Evolutionary conservation across 2,329 filamentous ascomycete species (phyloP).

Genomic region (Fusarium incarnatum): DNA sequence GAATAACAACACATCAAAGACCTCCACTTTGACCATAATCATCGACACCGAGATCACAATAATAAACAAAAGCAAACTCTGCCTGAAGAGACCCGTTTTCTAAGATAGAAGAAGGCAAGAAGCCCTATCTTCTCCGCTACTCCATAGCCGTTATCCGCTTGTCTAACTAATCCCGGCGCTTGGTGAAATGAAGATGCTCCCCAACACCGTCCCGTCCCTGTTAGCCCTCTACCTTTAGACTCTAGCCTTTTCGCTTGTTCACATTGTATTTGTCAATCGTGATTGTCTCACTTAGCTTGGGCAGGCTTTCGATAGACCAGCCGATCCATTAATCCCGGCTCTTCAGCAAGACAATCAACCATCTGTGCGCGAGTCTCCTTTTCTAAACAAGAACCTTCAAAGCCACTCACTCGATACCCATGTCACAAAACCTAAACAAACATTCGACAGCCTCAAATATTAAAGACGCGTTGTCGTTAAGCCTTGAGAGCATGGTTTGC

Average conservation of each 20-base stretch:
- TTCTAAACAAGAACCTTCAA: conserved; percentile 1
- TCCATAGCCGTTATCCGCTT: conserved; percentile 25
- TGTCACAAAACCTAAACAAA: conserved; percentile 4
- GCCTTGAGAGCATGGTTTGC: not conserved
- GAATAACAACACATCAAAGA: conserved; percentile 26
- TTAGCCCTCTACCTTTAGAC: conserved; percentile 19
- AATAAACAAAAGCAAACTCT: conserved; percentile 28
- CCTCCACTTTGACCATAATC: conserved; percentile 12
- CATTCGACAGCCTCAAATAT: conserved; percentile 13
- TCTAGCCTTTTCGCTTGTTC: conserved; percentile 3
- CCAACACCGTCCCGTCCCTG: conserved; percentile 23
- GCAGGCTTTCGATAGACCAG: conserved; percentile 30
- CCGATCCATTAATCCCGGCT: conserved; percentile 20
- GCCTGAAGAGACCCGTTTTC: conserved; percentile 9
- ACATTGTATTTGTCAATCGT: conserved; percentile 35
- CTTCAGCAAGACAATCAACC: conserved; percentile 6
- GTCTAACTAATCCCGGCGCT: conserved; percentile 28
- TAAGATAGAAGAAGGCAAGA: conserved; percentile 4
- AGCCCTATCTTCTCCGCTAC: conserved; percentile 3
- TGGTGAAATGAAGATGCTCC: conserved; percentile 46
- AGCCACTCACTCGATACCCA: not conserved
- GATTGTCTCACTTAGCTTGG: conserved; percentile 22
- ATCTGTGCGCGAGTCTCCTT: conserved; percentile 23
- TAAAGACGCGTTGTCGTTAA: not conserved
- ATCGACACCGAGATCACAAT: conserved; percentile 10